Conservation (phyloP, 2,329 filamentous ascomycete species). For the Talaromyces islandicus region DNA sequence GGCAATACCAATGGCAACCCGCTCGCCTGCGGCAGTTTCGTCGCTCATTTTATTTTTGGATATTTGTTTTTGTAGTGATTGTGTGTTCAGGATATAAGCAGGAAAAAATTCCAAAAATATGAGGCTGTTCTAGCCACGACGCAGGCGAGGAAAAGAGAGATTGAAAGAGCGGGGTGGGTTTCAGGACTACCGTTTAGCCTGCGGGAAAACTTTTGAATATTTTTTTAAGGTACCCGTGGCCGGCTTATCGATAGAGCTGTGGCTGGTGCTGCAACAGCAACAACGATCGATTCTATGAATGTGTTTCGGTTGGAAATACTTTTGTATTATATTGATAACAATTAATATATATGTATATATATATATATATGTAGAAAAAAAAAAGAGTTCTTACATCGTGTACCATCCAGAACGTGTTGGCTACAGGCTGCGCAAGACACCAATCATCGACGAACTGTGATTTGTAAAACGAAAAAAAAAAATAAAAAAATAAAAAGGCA, state of each 20-base stretch:
- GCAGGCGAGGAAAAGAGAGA: conserved; percentile 6
- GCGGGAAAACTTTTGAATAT: conserved; percentile 4
- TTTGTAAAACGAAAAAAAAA: background rate
- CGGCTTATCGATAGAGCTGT: conserved; percentile 2
- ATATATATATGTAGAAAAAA: background rate
- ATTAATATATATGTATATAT: too few relatives aligned
- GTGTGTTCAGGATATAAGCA: background rate
- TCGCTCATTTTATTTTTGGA: conserved; percentile 41
- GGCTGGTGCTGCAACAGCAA: background rate
- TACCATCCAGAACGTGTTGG: background rate
- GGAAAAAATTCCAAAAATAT: background rate
- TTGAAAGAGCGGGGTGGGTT: conserved; percentile 10
- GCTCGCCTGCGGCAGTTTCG: conserved; percentile 49
- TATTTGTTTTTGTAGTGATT: too few relatives aligned
- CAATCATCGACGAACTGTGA: background rate
- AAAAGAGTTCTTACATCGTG: background rate
- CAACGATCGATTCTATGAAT: background rate
- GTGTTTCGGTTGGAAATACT: background rate
- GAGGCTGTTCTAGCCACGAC: background rate
- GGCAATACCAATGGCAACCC: conserved; percentile 82
- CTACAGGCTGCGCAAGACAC: background rate
- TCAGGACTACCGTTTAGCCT: background rate
- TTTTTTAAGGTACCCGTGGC: conserved; percentile 3
- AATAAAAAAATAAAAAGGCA: too few relatives aligned
- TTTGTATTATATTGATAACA: background rate